Conservation (phyloP, 2,329 filamentous ascomycete species). For the Bretziella fagacearum region DNA sequence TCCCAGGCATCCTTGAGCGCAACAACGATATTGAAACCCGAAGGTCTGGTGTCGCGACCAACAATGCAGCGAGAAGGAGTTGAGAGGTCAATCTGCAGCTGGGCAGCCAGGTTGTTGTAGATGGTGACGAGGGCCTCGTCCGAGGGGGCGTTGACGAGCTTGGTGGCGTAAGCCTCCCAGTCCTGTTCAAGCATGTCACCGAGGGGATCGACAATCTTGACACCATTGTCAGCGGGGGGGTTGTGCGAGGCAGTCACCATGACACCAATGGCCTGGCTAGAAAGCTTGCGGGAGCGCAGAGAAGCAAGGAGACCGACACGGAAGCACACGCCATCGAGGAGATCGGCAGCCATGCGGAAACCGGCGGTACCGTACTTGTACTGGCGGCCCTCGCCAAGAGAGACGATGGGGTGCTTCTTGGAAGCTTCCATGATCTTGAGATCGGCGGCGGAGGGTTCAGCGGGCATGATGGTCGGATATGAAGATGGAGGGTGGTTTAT, state of each 20-base stretch:
- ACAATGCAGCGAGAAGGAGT: slow-evolving; percentile 67
- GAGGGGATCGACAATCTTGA: slow-evolving; percentile 94
- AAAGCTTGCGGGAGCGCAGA: slow-evolving; percentile 75
- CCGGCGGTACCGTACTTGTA: slow-evolving; percentile 53
- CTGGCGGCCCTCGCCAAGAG: slow-evolving; percentile 25
- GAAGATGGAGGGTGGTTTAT: slow-evolving; percentile 9
- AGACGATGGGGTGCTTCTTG: slow-evolving; percentile 42
- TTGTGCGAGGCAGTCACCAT: slow-evolving; percentile 96
- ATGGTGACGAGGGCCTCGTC: slow-evolving; percentile 59
- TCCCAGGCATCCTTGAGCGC: slow-evolving; percentile 67
- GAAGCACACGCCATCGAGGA: slow-evolving; percentile 84
- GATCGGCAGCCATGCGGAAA: slow-evolving; percentile 54
- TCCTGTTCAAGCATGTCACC: slow-evolving; percentile 95
- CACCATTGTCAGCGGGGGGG: slow-evolving; percentile 73
- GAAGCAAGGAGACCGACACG: slow-evolving; percentile 79
- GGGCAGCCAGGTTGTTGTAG: slow-evolving; percentile 58
- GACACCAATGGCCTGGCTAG: slow-evolving; percentile 81
- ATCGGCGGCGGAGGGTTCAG: slow-evolving; percentile 18
- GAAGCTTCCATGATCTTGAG: slow-evolving; percentile 41
- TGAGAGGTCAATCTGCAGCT: slow-evolving; percentile 58
- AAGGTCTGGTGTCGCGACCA: slow-evolving; percentile 83
- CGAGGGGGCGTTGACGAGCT: slow-evolving; percentile 66
- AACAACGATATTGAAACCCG: slow-evolving; percentile 64
- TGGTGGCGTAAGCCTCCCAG: slow-evolving; percentile 81
- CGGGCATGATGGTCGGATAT: slow-evolving; percentile 11